phyloP scores from a whole-genome alignment of 2,329 filamentous ascomycete species.

The Aspergillus neoniger region DNA sequence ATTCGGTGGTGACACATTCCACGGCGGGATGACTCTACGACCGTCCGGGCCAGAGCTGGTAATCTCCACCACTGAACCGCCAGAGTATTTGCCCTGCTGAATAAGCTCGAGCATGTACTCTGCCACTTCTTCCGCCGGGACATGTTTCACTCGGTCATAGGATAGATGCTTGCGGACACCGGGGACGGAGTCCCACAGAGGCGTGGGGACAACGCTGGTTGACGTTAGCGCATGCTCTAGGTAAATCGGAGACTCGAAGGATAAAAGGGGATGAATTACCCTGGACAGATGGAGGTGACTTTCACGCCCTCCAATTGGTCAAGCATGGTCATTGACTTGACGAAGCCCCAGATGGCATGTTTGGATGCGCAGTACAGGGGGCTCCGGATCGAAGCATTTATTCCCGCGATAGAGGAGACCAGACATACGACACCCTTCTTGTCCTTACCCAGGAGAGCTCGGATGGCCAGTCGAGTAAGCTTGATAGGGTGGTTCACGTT shows the following conservation, averaged over 20 bases:
- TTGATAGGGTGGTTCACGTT: constrained; percentile 11
- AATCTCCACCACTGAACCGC: constrained; percentile 2
- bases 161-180: not conserved
- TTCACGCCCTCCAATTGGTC: constrained; percentile 11
- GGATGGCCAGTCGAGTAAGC: constrained; percentile 11
- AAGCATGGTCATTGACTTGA: not conserved
- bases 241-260: not conserved
- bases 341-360: constrained; percentile 13
- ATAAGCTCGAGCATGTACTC: constrained; percentile 1
- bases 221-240: not conserved
- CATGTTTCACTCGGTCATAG: not conserved
- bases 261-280: not conserved
- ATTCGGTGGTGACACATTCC: not conserved
- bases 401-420: constrained; percentile 1
- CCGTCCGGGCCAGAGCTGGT: not conserved
- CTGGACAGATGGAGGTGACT: constrained; percentile 8
- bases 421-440: constrained; percentile 10
- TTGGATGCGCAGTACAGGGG: constrained; percentile 11
- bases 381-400: not conserved
- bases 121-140: not conserved
- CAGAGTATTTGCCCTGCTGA: not conserved
- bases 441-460: constrained; percentile 1
- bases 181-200: not conserved
- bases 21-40: not conserved
- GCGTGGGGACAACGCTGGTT: not conserved